Evolutionary conservation across 2,329 filamentous ascomycete species (phyloP), one percentile per base, ranked within the genome.

Genomic region (Coccinonectria pachysandricola): DNA sequence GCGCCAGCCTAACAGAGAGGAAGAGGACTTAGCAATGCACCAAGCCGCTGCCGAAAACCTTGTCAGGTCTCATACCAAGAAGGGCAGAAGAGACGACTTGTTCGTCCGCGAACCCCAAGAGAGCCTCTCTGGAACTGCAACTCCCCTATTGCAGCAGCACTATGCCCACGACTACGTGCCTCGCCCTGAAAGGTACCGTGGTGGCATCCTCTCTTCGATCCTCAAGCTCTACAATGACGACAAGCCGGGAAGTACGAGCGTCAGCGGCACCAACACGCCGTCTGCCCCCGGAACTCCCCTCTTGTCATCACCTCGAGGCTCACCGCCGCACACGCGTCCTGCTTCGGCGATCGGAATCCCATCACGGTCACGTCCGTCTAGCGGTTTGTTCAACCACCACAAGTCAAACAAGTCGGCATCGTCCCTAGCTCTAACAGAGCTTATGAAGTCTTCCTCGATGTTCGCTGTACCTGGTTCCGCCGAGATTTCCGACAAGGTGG

Each of bases 151-250:
- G 11, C 62, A 71, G 21, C 61, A 68, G 12, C 67, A 71, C 21
- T 66, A 71, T 30, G 46, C 44, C 9, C 50, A 58, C 23, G 57
- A 60, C 29, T 83, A 82, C 45, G 69, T 82, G 11, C 73, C 77
- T 22, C 64, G 65, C 21, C 81, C 81, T 4, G 56, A 64, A 12
- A 69, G 77, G 36, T 87, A 83, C 49, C 72, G 76, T 25, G 78
- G 76, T 15, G 81, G 84, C 15, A 71, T 88, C 23, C 59, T 92
- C 1, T 75, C 77, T 3, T 78, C 75, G 0, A 59, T 92, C 0
- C 59, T 91, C 25, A 82, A 77, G 50, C 62, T 86, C 7, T 78
- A 83, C 44, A 66, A 73, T 32, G 60, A 71, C 34, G 60, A 63
- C 23, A 48, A 42, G 39, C n/a, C n/a, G n/a, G 41, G 43, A 31